Percentiles rank a stretch among this genome's conserved stretches.
Conservation (phyloP, 1,284 basidiomycete genomes). For the Sanguinoderma infundibulare region DNA sequence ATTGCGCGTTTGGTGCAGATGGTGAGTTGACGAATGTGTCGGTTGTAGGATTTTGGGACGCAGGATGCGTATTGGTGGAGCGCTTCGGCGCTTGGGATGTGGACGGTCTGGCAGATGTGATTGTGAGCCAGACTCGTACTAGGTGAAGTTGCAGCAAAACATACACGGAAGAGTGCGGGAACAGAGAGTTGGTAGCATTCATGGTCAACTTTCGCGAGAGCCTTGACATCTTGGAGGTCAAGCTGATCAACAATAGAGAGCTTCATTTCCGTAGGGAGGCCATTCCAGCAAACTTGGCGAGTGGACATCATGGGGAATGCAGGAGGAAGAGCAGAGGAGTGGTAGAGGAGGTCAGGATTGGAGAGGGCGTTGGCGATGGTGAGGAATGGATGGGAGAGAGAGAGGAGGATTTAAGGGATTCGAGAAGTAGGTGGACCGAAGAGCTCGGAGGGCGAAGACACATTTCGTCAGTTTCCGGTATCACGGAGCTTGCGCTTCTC, state of each 20-base stretch:
- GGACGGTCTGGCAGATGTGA: constrained; percentile 40
- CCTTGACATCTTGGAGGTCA: constrained; percentile 42
- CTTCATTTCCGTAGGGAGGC: constrained; percentile 69
- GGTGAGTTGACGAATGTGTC: constrained; percentile 58
- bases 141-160: neutral
- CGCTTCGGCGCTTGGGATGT: constrained; percentile 48
- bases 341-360: constrained; percentile 1
- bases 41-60: constrained; percentile 58
- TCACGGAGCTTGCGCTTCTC: constrained; percentile 17
- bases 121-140: neutral
- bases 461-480: constrained; percentile 14
- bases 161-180: constrained; percentile 61
- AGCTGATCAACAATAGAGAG: constrained; percentile 58
- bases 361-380: constrained; percentile 6
- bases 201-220: constrained; percentile 48
- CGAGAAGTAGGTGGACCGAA: constrained; percentile 20
- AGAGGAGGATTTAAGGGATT: constrained; percentile 8
- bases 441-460: constrained; percentile 24
- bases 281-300: constrained; percentile 44
- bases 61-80: constrained; percentile 56
- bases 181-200: constrained; percentile 57
- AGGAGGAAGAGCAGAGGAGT: neutral
- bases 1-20: constrained; percentile 48
- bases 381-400: constrained; percentile 1
- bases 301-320: constrained; percentile 9